These are phyloP conservation scores for Colletotrichum sidae DNA, from an alignment of 2,329 filamentous ascomycete species.

Conservation along the genomic window DNA sequence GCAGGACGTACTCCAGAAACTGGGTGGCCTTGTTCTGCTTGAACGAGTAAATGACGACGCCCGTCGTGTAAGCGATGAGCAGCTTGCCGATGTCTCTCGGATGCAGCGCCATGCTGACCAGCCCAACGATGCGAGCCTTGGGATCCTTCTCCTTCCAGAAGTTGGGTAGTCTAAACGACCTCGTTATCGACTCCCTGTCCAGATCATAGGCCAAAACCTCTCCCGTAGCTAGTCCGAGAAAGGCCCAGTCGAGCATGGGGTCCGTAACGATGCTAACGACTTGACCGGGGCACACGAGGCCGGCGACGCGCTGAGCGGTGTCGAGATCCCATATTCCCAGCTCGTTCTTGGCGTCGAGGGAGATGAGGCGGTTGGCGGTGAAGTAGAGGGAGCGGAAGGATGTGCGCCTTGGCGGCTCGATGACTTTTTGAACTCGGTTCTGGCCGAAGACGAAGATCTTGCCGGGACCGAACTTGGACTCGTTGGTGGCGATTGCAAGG, in stretches of 20 bases:
- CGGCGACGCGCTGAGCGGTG: conserved; percentile 72
- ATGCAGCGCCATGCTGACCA: conserved; percentile 87
- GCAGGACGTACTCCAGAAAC: conserved; percentile 86
- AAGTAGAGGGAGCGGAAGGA: conserved; percentile 86
- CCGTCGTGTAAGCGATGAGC: conserved; percentile 89
- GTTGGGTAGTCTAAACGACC: conserved; percentile 86
- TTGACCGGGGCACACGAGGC: conserved; percentile 80
- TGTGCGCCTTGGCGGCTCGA: conserved; percentile 76
- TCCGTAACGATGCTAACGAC: conserved; percentile 83
- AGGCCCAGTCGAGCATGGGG: conserved; percentile 92
- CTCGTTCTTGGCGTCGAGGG: conserved; percentile 87
- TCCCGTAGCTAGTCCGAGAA: conserved; percentile 84
- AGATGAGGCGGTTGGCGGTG: conserved; percentile 85
- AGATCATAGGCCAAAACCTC: conserved; percentile 94
- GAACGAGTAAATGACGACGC: conserved; percentile 92
- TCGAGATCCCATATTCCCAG: conserved; percentile 85
- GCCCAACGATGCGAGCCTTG: conserved; percentile 68
- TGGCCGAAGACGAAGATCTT: conserved; percentile 92
- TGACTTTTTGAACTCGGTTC: conserved; percentile 79
- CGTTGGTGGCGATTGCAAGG: conserved; percentile 89
- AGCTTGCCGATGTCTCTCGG: conserved; percentile 93
- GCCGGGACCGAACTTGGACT: conserved; percentile 86
- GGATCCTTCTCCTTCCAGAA: conserved; percentile 84
- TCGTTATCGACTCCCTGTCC: conserved; percentile 76
- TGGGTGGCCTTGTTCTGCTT: conserved; percentile 86